phyloP scores from a whole-genome alignment of 805 yeast species.

The Candida pini region DNA sequence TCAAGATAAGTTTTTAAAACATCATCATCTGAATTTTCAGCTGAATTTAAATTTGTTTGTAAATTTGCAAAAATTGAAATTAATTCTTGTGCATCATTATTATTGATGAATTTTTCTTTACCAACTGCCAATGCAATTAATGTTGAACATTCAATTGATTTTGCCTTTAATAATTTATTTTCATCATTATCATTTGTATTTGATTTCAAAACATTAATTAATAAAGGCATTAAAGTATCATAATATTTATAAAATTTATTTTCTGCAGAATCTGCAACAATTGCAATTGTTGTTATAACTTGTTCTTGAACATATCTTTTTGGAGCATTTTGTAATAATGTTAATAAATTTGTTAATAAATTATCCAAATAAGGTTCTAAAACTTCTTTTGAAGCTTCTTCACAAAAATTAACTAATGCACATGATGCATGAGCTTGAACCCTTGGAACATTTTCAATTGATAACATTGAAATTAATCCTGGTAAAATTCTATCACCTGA shows the following conservation, averaged over 20 bases:
- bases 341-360: slow-evolving; percentile 66
- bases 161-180: slow-evolving; percentile 76
- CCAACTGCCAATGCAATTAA: slow-evolving; percentile 95
- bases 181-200: slow-evolving; percentile 77
- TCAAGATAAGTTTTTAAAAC: slow-evolving; percentile 83
- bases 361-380: slow-evolving; percentile 91
- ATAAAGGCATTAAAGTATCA: slow-evolving; percentile 88
- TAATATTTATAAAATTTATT: slow-evolving; percentile 83
- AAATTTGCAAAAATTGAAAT: slow-evolving; percentile 66
- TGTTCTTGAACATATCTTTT: slow-evolving; percentile 95
- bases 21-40: slow-evolving; percentile 78
- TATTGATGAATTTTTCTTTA: slow-evolving; percentile 74
- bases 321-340: slow-evolving; percentile 68
- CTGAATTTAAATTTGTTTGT: slow-evolving; percentile 48
- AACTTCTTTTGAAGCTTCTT: slow-evolving; percentile 80
- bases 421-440: slow-evolving; percentile 99
- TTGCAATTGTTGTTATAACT: slow-evolving; percentile 92
- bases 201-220: slow-evolving; percentile 70
- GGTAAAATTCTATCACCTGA: slow-evolving; percentile 79
- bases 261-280: slow-evolving; percentile 95
- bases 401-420: slow-evolving; percentile 92
- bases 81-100: slow-evolving; percentile 69
- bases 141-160: slow-evolving; percentile 93
- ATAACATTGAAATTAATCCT: slow-evolving; percentile 76
- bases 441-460: slow-evolving; percentile 70